A percentile compares a stretch with the other conserved stretches of the same genome.
Evolutionary conservation across 345 rosid species (phyloP).

Genomic region (Moricandia arvensis): DNA sequence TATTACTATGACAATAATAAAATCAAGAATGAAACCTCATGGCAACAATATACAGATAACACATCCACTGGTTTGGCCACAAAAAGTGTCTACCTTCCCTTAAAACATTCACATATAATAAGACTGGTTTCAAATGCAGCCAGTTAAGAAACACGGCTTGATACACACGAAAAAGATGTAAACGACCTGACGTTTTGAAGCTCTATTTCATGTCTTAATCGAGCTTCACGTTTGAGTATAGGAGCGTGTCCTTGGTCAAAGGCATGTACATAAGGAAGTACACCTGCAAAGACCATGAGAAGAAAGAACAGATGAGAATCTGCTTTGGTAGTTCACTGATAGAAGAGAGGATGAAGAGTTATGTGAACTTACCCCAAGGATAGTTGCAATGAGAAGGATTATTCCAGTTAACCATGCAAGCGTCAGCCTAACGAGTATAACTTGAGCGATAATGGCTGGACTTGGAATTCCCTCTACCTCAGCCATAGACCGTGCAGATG

Average conservation of each 20-base stretch:
- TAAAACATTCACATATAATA: conserved; percentile 26
- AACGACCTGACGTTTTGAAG: conserved; percentile 18
- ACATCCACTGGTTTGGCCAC: conserved; percentile 23
- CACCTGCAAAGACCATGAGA: conserved; percentile 50
- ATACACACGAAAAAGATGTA: conserved; percentile 35
- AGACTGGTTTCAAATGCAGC: conserved; percentile 28
- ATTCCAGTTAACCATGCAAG: conserved; percentile 96
- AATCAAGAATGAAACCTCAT: conserved; percentile 27
- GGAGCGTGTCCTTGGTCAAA: conserved; percentile 85
- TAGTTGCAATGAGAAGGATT: conserved; percentile 78
- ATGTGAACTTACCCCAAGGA: conserved; percentile 80
- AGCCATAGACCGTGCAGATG: conserved; percentile 64
- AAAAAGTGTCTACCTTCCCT: conserved; percentile 29
- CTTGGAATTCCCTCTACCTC: conserved; percentile 44
- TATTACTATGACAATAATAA: conserved; percentile 14
- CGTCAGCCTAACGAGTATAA: conserved; percentile 70
- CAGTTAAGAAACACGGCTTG: conserved; percentile 14
- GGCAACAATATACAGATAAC: conserved; percentile 31
- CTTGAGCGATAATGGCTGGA: conserved; percentile 36
- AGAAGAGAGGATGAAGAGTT: conserved; percentile 36
- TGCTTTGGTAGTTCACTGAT: background rate
- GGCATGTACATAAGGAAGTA: conserved; percentile 89
- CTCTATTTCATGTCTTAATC: conserved; percentile 46
- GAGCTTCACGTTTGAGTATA: conserved; percentile 92
- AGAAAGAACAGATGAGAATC: background rate